Evolutionary conservation across 495 filamentous ascomycete genomes (phyloP).

Genomic region (Haplographium delicatum): DNA sequence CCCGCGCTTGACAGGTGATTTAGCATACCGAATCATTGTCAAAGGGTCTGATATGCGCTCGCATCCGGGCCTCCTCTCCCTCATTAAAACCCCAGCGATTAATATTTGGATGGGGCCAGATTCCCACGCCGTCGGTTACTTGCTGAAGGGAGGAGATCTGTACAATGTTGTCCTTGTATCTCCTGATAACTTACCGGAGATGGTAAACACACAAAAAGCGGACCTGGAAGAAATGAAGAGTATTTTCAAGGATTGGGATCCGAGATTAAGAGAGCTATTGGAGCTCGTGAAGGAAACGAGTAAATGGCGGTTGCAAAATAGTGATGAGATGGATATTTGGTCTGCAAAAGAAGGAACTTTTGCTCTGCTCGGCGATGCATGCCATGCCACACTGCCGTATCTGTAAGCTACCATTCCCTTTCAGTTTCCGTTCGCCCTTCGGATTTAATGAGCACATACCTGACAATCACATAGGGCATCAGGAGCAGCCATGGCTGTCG

Average conservation of each 20-base stretch:
- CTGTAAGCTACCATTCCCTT: conserved; percentile 23
- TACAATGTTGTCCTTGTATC: conserved; percentile 63
- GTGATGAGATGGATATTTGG: conserved; percentile 48
- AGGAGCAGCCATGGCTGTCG: conserved; percentile 28
- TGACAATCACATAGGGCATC: conserved; percentile 12
- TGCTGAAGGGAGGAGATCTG: conserved; percentile 52
- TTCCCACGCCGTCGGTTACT: conserved; percentile 59
- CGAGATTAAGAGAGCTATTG: conserved; percentile 41
- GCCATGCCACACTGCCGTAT: conserved; percentile 64
- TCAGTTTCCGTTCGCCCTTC: no score
- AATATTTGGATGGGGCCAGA: conserved; percentile 62
- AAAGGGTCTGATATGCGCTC: conserved; percentile 43
- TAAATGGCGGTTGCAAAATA: conserved; percentile 63
- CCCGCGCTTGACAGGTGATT: conserved; percentile 55
- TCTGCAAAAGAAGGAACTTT: conserved; percentile 46
- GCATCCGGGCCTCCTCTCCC: conserved; percentile 38
- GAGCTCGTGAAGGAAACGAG: conserved; percentile 47
- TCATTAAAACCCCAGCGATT: conserved; percentile 47
- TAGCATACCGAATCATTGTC: conserved; percentile 60
- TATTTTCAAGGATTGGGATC: conserved; percentile 54
- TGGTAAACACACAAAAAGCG: conserved; percentile 47
- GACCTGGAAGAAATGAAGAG: conserved; percentile 59
- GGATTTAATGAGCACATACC: no score
- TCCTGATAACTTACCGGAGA: conserved; percentile 58
- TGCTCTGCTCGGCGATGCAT: conserved; percentile 60